Conservation (phyloP, 352 stramenopile genomes). For the Pythium diclinum region DNA sequence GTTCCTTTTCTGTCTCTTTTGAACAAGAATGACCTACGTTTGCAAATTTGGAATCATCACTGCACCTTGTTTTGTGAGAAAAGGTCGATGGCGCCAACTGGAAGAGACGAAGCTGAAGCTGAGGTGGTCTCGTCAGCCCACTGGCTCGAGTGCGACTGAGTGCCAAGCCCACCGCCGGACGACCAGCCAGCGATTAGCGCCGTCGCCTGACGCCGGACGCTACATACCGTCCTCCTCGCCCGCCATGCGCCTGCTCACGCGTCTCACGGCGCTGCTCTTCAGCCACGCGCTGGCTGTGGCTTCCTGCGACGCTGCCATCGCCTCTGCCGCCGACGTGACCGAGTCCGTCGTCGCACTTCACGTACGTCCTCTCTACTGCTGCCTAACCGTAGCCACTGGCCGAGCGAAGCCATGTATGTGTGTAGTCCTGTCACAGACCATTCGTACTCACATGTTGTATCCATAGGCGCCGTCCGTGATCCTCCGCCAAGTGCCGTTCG, state of each 20-base stretch:
- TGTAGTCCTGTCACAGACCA: not conserved
- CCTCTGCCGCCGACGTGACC: slow-evolving; percentile 1
- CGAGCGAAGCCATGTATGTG: not conserved
- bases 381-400: too few relatives aligned
- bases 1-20: not conserved
- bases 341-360: slow-evolving; percentile 12
- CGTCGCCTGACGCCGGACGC: not conserved
- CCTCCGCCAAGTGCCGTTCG: slow-evolving; percentile 65
- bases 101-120: slow-evolving; percentile 24
- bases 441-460: slow-evolving; percentile 8
- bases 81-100: slow-evolving; percentile 21
- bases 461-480: slow-evolving; percentile 64
- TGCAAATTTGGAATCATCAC: not conserved
- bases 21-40: not conserved
- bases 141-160: not conserved
- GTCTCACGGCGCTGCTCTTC: slow-evolving; percentile 20
- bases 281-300: slow-evolving; percentile 8
- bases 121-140: slow-evolving; percentile 3
- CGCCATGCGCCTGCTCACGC: slow-evolving; percentile 16
- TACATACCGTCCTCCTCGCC: not conserved
- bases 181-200: not conserved
- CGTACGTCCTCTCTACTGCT: not conserved
- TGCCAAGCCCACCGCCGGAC: not conserved
- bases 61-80: slow-evolving; percentile 14
- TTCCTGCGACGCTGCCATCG: not conserved